Percentiles rank a stretch among this genome's conserved stretches.
Evolutionary conservation across 331 rosid genomes (phyloP).

Genomic region (Arachis monticola): DNA sequence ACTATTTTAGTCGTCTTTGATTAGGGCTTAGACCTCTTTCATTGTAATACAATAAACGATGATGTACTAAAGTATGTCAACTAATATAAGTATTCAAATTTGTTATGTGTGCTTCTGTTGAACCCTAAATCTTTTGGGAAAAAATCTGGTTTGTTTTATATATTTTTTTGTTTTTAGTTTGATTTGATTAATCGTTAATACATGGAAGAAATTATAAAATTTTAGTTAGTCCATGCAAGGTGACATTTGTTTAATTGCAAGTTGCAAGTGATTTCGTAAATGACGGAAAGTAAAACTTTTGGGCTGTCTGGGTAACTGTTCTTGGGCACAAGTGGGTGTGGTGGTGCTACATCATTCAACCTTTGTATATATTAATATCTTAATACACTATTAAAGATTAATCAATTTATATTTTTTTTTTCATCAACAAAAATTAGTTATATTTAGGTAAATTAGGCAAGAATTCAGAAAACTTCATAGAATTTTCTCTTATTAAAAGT

Average conservation of each 20-base stretch:
- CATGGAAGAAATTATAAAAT: not conserved
- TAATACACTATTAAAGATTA: too few relatives aligned
- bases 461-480: too few relatives aligned
- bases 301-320: constrained; percentile 17
- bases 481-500: too few relatives aligned
- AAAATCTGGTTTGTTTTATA: not conserved
- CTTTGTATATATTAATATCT: too few relatives aligned
- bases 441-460: too few relatives aligned
- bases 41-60: constrained; percentile 34
- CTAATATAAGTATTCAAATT: not conserved
- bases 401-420: too few relatives aligned
- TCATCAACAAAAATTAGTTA: too few relatives aligned
- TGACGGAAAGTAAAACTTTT: constrained; percentile 34
- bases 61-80: constrained; percentile 15
- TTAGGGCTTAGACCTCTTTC: too few relatives aligned
- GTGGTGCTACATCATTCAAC: constrained; percentile 21
- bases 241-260: constrained; percentile 36
- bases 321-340: constrained; percentile 23
- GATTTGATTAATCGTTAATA: not conserved
- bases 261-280: constrained; percentile 7
- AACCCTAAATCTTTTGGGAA: too few relatives aligned
- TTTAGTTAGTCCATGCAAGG: constrained; percentile 19
- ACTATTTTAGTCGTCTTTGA: too few relatives aligned
- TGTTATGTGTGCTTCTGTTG: not conserved
- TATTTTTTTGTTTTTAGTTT: not conserved